Conservation (phyloP, 495 filamentous ascomycete species). For the Aspergillus steynii region DNA sequence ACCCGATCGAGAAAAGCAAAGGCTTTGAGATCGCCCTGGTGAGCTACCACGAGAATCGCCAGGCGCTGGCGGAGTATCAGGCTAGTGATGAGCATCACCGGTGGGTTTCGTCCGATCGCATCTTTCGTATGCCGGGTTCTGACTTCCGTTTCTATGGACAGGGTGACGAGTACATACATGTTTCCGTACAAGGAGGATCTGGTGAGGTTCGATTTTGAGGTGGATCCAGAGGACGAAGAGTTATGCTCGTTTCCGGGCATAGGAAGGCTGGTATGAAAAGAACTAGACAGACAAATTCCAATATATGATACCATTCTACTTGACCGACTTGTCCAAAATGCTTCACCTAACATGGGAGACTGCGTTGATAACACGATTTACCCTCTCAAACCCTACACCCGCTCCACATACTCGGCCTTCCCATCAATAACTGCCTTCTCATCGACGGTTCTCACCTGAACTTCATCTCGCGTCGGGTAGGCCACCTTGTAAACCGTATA, state of each 20-base stretch:
- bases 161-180: slow-evolving; percentile 45
- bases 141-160: background rate
- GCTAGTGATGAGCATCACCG: slow-evolving; percentile 48
- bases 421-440: too few species aligned
- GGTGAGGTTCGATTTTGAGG: slow-evolving; percentile 52
- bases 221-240: slow-evolving; percentile 38
- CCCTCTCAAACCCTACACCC: too few species aligned
- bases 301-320: background rate
- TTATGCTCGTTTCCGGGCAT: slow-evolving; percentile 30
- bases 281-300: too few species aligned
- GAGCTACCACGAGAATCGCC: slow-evolving; percentile 45
- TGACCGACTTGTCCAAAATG: too few species aligned
- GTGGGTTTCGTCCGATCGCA: slow-evolving; percentile 22
- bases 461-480: too few species aligned
- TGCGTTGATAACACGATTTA: too few species aligned
- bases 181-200: slow-evolving; percentile 51
- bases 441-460: too few species aligned
- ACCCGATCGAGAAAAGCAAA: slow-evolving; percentile 47
- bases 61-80: slow-evolving; percentile 46
- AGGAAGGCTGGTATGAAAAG: background rate
- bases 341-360: too few species aligned
- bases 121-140: background rate
- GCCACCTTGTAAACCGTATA: too few species aligned
- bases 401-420: too few species aligned
- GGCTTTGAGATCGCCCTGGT: slow-evolving; percentile 47